phyloP scores from a whole-genome alignment of 2,329 filamentous ascomycete genomes.

The Piedraia hortae region DNA sequence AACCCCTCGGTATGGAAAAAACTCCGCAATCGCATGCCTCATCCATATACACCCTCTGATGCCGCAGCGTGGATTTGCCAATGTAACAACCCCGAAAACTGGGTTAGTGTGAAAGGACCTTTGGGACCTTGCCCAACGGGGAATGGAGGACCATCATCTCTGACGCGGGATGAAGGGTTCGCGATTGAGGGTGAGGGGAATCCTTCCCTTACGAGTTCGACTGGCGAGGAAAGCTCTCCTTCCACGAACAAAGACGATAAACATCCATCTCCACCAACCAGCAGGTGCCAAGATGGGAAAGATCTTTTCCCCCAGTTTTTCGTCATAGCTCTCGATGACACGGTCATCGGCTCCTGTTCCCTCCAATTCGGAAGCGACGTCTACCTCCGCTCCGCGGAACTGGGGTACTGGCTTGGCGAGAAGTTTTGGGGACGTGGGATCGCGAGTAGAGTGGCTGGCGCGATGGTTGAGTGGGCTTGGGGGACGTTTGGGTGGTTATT shows the following conservation, averaged over 20 bases:
- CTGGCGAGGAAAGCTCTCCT: too few relatives aligned
- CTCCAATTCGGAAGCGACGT: slow-evolving; percentile 11
- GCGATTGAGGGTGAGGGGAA: too few relatives aligned
- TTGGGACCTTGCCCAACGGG: slow-evolving; percentile 4
- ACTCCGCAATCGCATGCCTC: slow-evolving; percentile 15
- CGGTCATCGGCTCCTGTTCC: slow-evolving; percentile 15
- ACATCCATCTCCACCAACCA: too few relatives aligned
- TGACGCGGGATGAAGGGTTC: too few relatives aligned
- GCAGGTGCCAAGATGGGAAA: too few relatives aligned
- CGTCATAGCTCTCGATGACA: slow-evolving; percentile 6
- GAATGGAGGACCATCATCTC: too few relatives aligned
- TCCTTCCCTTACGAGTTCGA: too few relatives aligned
- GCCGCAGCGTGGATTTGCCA: slow-evolving; percentile 13
- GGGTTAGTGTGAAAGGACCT: slow-evolving; percentile 3
- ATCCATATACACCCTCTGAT: slow-evolving; percentile 14
- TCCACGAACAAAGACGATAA: too few relatives aligned
- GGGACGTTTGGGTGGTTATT: slow-evolving; percentile 8
- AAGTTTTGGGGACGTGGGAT: slow-evolving; percentile 12
- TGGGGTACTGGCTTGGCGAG: slow-evolving; percentile 18
- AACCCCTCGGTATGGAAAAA: slow-evolving; percentile 12
- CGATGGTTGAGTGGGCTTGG: slow-evolving; percentile 14
- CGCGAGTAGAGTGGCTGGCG: slow-evolving; percentile 11
- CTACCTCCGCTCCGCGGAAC: slow-evolving; percentile 13
- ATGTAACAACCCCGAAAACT: slow-evolving; percentile 4
- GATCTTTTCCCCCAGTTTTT: too few relatives aligned